Evolutionary conservation across 768 basidiomycete genomes (phyloP), one percentile per base, ranked within the genome.

Genomic region (Boletus tomentosulus): DNA sequence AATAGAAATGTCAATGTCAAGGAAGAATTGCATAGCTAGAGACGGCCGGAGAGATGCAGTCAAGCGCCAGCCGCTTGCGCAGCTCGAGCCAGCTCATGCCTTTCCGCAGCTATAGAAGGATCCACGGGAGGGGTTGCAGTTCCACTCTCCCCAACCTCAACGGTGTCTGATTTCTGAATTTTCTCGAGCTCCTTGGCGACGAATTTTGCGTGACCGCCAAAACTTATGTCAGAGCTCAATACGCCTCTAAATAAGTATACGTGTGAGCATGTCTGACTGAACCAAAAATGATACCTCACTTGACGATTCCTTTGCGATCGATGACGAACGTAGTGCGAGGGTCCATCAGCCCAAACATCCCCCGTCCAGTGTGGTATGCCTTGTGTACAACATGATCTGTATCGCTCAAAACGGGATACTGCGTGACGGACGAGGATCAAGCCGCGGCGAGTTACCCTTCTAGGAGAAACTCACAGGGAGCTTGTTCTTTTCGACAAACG

Each of bases 391-490:
- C 74, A 38, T 84, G 84, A 12, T 83, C 76, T 19, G 70, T 66
- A 59, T 94, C 92, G 60, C 87, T 89, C 60, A 94, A 71, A 24
- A 93, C 79, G 4, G 89, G 89, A 70, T 87, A 93, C 87, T 89
- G 55, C 10, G 11, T 11, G 28, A 39, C 38, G 6, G 37, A 16
- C 34, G 39, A 44, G 22, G 25, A 16, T 50, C 38, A 47, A 33
- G 42, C 28, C 24, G 1, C 16, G 25, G 4, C 15, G 19, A 45
- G 12, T 28, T 4, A 25, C 31, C 37, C 30, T 11, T 38, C 24
- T 24, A 13, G 13, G 45, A 9, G 48, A 33, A 24, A 69, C 78
- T 66, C 62, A 86, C 87, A 4, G 81, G 81, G 53, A 90, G 70
- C 46, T 82, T 79, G 54, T 89, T 63, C 58, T 85, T 83, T 59